Conservation (phyloP, 2,329 filamentous ascomycete genomes). For the Aspergillus novofumigatus region DNA sequence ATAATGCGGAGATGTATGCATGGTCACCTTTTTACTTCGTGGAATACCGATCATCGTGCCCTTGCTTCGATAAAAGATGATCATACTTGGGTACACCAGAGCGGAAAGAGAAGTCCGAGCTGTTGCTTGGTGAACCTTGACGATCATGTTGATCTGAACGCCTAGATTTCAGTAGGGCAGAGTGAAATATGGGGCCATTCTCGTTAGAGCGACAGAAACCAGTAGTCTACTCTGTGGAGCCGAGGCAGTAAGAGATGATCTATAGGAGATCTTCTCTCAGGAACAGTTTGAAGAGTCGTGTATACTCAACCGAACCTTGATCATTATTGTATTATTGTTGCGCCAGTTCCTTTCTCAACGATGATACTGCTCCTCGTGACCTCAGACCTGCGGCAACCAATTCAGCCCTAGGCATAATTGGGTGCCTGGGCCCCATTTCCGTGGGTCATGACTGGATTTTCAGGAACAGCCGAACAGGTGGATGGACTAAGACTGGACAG, state of each 20-base stretch:
- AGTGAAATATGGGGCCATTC: too few relatives aligned
- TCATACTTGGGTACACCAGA: background rate
- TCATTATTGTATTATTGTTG: background rate
- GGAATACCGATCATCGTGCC: background rate
- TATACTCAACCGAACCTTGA: background rate
- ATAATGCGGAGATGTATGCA: background rate
- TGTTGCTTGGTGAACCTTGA: background rate
- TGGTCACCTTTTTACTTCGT: background rate
- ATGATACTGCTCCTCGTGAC: background rate
- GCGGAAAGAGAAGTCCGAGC: background rate
- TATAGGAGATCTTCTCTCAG: background rate
- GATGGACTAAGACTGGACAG: background rate
- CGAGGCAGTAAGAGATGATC: background rate
- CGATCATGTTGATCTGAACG: background rate
- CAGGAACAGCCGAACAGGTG: conserved; percentile 1
- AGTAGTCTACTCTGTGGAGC: background rate
- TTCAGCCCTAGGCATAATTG: too few relatives aligned
- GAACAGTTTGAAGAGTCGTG: background rate
- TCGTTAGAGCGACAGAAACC: background rate
- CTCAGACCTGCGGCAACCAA: too few relatives aligned
- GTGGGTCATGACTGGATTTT: conserved; percentile 1
- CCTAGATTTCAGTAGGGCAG: background rate
- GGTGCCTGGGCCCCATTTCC: background rate
- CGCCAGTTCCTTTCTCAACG: background rate
- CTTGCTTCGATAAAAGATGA: background rate